Percentiles rank a stretch among this genome's conserved stretches.
These are phyloP conservation scores for Xylariales sp. DNA, from an alignment of 2,329 filamentous ascomycete genomes.

Conservation along the genomic window DNA sequence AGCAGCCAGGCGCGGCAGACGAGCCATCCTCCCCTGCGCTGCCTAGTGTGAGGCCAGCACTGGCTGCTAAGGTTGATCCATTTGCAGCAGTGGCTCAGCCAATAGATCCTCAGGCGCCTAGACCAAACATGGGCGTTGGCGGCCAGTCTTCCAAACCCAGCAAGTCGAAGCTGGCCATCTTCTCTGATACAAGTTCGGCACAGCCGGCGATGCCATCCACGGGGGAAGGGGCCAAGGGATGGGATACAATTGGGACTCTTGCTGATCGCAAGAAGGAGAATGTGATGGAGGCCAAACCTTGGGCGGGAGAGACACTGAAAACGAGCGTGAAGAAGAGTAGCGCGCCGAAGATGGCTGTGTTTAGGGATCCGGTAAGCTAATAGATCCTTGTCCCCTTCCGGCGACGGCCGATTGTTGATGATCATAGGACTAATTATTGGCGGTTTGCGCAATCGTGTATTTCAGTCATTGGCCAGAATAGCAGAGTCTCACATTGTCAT, in stretches of 20 bases:
- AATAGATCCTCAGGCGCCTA: constrained; percentile 74
- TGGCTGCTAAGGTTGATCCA: constrained; percentile 87
- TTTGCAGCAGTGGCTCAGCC: constrained; percentile 70
- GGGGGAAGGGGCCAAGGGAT: constrained; percentile 73
- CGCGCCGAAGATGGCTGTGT: constrained; percentile 86
- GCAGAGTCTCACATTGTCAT: constrained; percentile 72
- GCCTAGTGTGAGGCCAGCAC: constrained; percentile 81
- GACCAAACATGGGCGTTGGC: constrained; percentile 59
- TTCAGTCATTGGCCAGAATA: constrained; percentile 71
- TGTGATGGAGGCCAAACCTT: constrained; percentile 83
- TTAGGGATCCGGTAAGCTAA: constrained; percentile 92
- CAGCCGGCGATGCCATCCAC: constrained; percentile 66
- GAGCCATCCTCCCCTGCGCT: constrained; percentile 89
- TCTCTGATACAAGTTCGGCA: constrained; percentile 79
- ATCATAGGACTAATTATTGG: constrained; percentile 92
- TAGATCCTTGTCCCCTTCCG: constrained; percentile 48
- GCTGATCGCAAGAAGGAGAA: constrained; percentile 96
- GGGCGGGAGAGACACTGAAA: constrained; percentile 91
- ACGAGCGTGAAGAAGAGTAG: constrained; percentile 83
- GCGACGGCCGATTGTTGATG: constrained; percentile 79
- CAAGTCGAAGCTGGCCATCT: constrained; percentile 88
- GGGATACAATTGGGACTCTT: constrained; percentile 91
- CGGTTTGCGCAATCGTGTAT: constrained; percentile 54
- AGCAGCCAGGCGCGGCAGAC: constrained; percentile 68
- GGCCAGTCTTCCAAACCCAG: constrained; percentile 70